A percentile compares a stretch with the other conserved stretches of the same genome.
Conservation (phyloP, 768 basidiomycete genomes). For the Scleroderma bovista region DNA sequence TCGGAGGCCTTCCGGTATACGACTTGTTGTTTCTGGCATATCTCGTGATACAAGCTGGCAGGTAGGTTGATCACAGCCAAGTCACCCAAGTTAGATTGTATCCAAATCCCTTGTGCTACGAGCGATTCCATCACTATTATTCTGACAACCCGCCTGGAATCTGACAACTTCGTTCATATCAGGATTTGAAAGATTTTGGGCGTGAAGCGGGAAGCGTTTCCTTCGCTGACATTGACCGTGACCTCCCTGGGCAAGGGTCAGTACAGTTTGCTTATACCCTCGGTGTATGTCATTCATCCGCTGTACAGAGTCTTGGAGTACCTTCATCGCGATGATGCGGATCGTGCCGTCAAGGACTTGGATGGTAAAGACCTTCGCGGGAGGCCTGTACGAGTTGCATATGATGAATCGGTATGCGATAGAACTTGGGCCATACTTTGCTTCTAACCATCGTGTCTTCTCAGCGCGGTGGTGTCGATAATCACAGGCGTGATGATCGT, state of each 20-base stretch:
- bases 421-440: constrained; percentile 1
- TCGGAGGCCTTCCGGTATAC: constrained; percentile 74
- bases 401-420: constrained; percentile 53
- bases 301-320: constrained; percentile 80
- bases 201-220: constrained; percentile 90
- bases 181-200: constrained; percentile 98
- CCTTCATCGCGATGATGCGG: constrained; percentile 81
- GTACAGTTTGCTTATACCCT: constrained; percentile 18
- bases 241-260: constrained; percentile 82
- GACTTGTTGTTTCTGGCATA: constrained; percentile 82
- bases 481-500: constrained; percentile 73
- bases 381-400: constrained; percentile 64
- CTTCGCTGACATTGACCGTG: constrained; percentile 92
- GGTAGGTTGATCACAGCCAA: constrained; percentile 47
- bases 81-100: constrained; percentile 9
- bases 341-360: constrained; percentile 85
- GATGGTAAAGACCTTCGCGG: constrained; percentile 87
- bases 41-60: constrained; percentile 98
- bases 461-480: constrained; percentile 64
- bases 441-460: background rate
- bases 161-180: constrained; percentile 26
- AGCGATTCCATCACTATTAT: background rate
- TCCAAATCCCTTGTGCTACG: background rate
- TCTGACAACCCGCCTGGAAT: constrained; percentile 7
- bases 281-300: constrained; percentile 2